A percentile compares a stretch with the other conserved stretches of the same genome.
These are phyloP conservation scores for Podospora anserina DNA, from an alignment of 495 filamentous ascomycete species.

Conservation along the genomic window DNA sequence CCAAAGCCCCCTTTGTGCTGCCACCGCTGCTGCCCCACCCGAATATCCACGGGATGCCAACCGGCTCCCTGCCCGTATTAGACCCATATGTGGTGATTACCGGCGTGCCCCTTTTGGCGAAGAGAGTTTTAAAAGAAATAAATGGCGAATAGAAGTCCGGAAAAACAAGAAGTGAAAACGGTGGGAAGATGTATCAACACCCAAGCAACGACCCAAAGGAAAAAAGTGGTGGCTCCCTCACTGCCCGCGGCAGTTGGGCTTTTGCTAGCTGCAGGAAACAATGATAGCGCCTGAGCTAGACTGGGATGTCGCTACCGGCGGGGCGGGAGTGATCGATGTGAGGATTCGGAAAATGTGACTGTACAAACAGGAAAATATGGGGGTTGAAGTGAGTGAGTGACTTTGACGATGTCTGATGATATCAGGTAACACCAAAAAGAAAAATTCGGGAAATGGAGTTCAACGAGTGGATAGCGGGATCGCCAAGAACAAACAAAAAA, in stretches of 20 bases:
- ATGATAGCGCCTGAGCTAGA: background rate
- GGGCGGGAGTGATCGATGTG: background rate
- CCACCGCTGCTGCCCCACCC: background rate
- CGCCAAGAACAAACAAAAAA: background rate
- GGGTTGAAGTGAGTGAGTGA: background rate
- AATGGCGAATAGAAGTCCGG: background rate
- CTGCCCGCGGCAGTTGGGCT: background rate
- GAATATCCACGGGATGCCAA: background rate
- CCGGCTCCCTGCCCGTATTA: background rate
- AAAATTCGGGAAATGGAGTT: background rate
- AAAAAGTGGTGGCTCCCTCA: background rate
- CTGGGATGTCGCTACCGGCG: background rate
- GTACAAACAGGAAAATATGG: background rate
- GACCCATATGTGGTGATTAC: background rate
- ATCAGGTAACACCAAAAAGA: background rate
- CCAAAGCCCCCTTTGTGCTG: slow-evolving; percentile 6
- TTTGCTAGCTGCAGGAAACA: background rate
- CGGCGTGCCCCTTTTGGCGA: background rate
- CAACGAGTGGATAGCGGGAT: background rate
- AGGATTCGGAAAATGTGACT: background rate
- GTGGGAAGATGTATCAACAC: background rate
- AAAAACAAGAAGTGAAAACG: background rate
- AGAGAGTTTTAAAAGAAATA: background rate
- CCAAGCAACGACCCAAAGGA: background rate
- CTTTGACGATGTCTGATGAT: background rate